A percentile compares a stretch with the other conserved stretches of the same genome.
Evolutionary conservation across 257 asterid species (phyloP).

Genomic region (Henckelia pumila): DNA sequence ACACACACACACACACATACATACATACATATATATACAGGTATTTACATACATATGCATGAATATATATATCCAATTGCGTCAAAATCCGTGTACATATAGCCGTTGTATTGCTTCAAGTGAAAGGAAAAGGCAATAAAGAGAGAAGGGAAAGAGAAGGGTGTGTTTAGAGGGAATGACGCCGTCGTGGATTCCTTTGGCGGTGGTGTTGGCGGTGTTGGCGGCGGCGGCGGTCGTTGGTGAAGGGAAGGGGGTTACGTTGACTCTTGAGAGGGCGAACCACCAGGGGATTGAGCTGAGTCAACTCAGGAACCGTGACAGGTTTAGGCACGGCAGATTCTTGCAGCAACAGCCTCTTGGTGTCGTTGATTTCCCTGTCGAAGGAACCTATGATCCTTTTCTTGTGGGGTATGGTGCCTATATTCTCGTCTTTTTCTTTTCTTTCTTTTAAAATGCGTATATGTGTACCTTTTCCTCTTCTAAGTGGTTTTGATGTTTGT

Average conservation of each 20-base stretch:
- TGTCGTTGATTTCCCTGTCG: constrained; percentile 76
- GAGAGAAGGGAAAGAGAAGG: too few species aligned
- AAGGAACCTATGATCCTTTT: constrained; percentile 89
- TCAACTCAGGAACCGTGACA: constrained; percentile 69
- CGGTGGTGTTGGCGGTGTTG: constrained; percentile 24
- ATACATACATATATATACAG: neutral
- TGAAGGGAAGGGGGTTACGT: constrained; percentile 42
- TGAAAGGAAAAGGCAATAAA: neutral
- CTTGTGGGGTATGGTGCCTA: constrained; percentile 66
- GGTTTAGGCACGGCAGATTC: constrained; percentile 68
- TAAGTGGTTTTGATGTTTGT: neutral
- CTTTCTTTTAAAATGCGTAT: neutral
- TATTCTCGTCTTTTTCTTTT: neutral
- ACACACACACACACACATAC: neutral
- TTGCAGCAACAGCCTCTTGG: constrained; percentile 56
- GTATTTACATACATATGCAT: constrained; percentile 1
- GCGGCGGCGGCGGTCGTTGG: constrained; percentile 32
- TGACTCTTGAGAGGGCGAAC: constrained; percentile 70
- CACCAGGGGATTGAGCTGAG: constrained; percentile 61
- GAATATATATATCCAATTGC: constrained; percentile 13
- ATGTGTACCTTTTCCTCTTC: neutral
- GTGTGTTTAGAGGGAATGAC: constrained; percentile 21
- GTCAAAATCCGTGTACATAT: neutral
- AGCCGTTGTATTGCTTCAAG: constrained; percentile 1
- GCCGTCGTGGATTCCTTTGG: constrained; percentile 32